Conservation (phyloP, 345 rosid genomes). For the Draba incana region DNA sequence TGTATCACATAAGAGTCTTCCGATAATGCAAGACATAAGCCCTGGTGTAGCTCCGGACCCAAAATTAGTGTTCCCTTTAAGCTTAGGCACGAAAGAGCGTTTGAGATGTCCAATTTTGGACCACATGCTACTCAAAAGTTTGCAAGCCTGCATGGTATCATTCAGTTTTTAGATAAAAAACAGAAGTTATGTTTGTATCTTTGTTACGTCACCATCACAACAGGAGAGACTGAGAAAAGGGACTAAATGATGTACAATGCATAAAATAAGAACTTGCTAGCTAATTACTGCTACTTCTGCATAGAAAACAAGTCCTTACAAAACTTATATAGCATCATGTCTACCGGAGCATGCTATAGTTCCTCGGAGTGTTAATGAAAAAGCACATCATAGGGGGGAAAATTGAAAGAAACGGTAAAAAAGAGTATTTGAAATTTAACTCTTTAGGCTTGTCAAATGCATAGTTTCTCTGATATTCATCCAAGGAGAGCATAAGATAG, state of each 20-base stretch:
- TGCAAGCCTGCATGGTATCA: slow-evolving; percentile 65
- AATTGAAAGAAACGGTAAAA: neutral
- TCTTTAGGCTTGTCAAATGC: slow-evolving; percentile 82
- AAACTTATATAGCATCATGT: slow-evolving; percentile 1
- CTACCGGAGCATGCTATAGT: neutral
- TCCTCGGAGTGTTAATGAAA: neutral
- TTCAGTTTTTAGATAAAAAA: slow-evolving; percentile 16
- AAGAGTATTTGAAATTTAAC: slow-evolving; percentile 25
- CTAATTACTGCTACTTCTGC: no score
- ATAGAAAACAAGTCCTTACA: no score
- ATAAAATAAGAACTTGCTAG: neutral
- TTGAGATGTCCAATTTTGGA: slow-evolving; percentile 96
- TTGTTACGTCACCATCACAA: neutral
- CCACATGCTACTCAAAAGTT: slow-evolving; percentile 90
- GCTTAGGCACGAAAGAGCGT: slow-evolving; percentile 93
- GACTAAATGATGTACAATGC: neutral
- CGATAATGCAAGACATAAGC: slow-evolving; percentile 92
- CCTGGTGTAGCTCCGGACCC: slow-evolving; percentile 97
- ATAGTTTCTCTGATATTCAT: slow-evolving; percentile 67
- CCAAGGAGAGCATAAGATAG: slow-evolving; percentile 1
- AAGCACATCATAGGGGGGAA: neutral
- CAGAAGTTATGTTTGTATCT: no score
- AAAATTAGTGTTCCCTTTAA: slow-evolving; percentile 69
- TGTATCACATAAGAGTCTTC: slow-evolving; percentile 94
- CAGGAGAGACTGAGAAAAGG: slow-evolving; percentile 11